phyloP scores from a whole-genome alignment of 768 basidiomycete genomes.

The Phylloporus sp. region DNA sequence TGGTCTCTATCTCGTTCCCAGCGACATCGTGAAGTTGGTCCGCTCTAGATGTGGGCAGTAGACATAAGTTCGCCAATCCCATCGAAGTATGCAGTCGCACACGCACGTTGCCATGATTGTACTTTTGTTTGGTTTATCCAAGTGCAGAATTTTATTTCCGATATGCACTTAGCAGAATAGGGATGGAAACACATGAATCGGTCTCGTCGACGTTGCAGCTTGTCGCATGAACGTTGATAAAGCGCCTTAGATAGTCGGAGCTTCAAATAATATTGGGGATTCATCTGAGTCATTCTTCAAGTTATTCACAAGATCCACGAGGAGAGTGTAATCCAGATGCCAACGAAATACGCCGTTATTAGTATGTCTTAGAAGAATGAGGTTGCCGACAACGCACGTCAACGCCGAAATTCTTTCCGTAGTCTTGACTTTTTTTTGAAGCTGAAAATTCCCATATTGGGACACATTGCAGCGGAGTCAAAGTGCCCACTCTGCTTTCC shows the following conservation, averaged over 20 bases:
- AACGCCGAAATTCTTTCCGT: too few relatives aligned
- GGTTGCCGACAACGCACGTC: too few relatives aligned
- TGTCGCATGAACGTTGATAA: conserved; percentile 15
- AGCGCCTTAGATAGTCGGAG: conserved; percentile 17
- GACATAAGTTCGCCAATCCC: not conserved
- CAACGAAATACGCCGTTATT: too few relatives aligned
- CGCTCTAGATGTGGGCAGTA: conserved; percentile 42
- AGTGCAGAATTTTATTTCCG: conserved; percentile 38
- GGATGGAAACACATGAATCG: conserved; percentile 6
- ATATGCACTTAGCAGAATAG: conserved; percentile 29
- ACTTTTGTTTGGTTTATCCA: conserved; percentile 32
- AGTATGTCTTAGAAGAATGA: too few relatives aligned
- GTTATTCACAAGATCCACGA: too few relatives aligned
- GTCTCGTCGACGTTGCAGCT: conserved; percentile 6
- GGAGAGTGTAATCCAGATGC: too few relatives aligned
- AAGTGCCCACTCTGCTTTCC: too few relatives aligned
- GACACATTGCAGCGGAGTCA: too few relatives aligned
- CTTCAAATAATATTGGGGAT: too few relatives aligned
- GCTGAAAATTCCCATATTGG: too few relatives aligned
- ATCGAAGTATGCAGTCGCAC: not conserved
- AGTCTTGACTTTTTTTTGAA: too few relatives aligned
- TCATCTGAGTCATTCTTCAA: too few relatives aligned
- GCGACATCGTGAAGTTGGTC: conserved; percentile 76
- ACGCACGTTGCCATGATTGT: conserved; percentile 49
- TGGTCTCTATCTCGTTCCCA: conserved; percentile 93